A percentile compares a stretch with the other conserved stretches of the same genome.
Conservation (phyloP, 23 red algal species). For the Gracilaria vermiculophylla region DNA sequence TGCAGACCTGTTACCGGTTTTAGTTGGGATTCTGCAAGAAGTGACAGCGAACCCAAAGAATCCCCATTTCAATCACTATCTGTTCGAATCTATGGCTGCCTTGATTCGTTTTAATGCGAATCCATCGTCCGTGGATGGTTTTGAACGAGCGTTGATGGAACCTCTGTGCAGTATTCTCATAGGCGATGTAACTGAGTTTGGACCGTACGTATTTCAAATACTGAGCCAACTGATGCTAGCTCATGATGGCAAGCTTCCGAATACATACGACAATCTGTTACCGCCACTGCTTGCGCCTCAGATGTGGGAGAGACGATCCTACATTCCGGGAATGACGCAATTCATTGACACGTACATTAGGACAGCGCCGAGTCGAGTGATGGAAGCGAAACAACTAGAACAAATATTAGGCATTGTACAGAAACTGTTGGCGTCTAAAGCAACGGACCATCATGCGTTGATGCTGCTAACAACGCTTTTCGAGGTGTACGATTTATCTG, state of each 20-base stretch:
- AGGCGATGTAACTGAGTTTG: constrained; percentile 89
- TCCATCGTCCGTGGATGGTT: constrained; percentile 13
- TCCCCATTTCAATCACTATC: constrained; percentile 87
- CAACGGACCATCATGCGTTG: constrained; percentile 87
- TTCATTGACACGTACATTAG: constrained; percentile 65
- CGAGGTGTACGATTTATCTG: constrained; percentile 36
- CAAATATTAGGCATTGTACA: constrained; percentile 89
- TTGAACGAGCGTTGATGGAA: constrained; percentile 77
- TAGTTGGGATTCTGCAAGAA: constrained; percentile 61
- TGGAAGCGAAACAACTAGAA: constrained; percentile 61
- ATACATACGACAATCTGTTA: constrained; percentile 68
- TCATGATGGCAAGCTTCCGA: constrained; percentile 45
- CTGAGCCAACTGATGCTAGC: constrained; percentile 76
- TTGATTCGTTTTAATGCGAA: constrained; percentile 72
- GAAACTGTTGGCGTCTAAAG: constrained; percentile 85
- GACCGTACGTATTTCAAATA: constrained; percentile 95
- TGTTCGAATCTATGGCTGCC: constrained; percentile 88
- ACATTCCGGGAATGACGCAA: constrained; percentile 92
- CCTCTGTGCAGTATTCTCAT: constrained; percentile 75
- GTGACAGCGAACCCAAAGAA: constrained; percentile 78
- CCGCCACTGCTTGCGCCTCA: constrained; percentile 70
- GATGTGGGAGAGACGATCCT: constrained; percentile 90
- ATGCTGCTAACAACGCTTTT: constrained; percentile 70
- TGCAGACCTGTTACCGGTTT: constrained; percentile 13
- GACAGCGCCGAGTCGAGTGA: constrained; percentile 25